Percentiles rank a stretch among this genome's conserved stretches.
These are phyloP conservation scores for Candida ipomoeae DNA, from an alignment of 805 yeast genomes.

Conservation along the genomic window DNA sequence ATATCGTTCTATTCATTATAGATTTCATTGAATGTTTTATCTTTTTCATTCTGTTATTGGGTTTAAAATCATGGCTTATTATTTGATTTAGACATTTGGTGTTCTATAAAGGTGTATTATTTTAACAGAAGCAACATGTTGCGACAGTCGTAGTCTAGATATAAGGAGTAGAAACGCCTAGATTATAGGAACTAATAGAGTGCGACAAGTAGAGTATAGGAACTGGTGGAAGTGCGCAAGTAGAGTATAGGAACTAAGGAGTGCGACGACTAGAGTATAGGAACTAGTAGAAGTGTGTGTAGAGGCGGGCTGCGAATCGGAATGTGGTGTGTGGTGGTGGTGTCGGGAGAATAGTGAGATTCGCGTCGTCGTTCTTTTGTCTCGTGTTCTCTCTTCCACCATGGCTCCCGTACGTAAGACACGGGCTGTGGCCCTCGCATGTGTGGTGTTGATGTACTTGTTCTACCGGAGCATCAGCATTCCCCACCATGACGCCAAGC, in stretches of 20 bases:
- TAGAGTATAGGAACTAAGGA: not conserved
- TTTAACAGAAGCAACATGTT: conserved; percentile 21
- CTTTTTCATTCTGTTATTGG: conserved; percentile 18
- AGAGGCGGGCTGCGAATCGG: too few species aligned
- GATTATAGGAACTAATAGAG: not conserved
- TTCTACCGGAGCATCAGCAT: conserved; percentile 5
- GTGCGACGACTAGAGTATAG: not conserved
- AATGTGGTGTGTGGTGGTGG: too few species aligned
- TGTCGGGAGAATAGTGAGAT: too few species aligned
- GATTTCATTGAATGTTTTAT: conserved; percentile 17
- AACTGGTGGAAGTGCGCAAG: not conserved
- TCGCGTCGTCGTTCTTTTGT: not conserved
- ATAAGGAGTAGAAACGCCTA: not conserved
- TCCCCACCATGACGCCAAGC: not conserved
- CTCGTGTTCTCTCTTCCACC: not conserved
- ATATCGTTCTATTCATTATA: conserved; percentile 15
- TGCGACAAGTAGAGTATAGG: not conserved
- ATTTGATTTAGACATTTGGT: conserved; percentile 43
- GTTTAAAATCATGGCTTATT: conserved; percentile 16
- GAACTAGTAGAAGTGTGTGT: not conserved
- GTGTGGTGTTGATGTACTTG: conserved; percentile 6
- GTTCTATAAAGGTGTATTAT: conserved; percentile 26
- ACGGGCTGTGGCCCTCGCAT: conserved; percentile 8
- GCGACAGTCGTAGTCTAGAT: not conserved
- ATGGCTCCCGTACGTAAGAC: conserved; percentile 8